Conservation (phyloP, 495 filamentous ascomycete species). For the Amphirosellinia nigrospora region DNA sequence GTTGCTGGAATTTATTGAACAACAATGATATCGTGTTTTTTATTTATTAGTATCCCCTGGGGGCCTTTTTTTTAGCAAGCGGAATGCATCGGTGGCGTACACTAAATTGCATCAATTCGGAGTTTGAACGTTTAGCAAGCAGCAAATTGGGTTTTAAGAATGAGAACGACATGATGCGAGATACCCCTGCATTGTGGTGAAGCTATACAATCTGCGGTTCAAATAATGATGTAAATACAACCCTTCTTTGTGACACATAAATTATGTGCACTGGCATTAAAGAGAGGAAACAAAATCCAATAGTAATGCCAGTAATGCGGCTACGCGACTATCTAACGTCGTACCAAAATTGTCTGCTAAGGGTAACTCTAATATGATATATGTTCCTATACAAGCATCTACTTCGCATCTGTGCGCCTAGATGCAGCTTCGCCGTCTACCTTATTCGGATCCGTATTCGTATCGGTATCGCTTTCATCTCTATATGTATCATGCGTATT, state of each 20-base stretch:
- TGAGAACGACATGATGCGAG: not conserved
- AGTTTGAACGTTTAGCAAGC: conserved; percentile 5
- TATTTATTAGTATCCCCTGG: not conserved
- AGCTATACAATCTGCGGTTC: not conserved
- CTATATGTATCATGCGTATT: conserved; percentile 51
- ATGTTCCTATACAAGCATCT: not conserved
- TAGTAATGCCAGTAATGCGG: not conserved
- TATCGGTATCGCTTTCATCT: conserved; percentile 37
- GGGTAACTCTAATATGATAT: not conserved
- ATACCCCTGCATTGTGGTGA: not conserved
- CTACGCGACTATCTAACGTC: not conserved
- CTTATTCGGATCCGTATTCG: conserved; percentile 5
- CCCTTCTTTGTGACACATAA: conserved; percentile 5
- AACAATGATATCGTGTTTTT: not conserved
- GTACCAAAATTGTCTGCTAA: conserved; percentile 12
- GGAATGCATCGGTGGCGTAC: not conserved
- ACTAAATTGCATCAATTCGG: conserved; percentile 18
- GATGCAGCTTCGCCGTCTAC: not conserved
- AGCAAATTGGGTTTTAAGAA: conserved; percentile 1
- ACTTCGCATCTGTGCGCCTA: not conserved
- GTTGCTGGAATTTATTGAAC: not conserved
- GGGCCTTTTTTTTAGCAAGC: not conserved
- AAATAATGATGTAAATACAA: not conserved
- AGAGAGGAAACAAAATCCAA: not conserved
- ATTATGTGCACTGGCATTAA: not conserved